Base-by-base conservation (phyloP, 2,329 filamentous ascomycete genomes). In the Leptodontidium sp. region DNA sequence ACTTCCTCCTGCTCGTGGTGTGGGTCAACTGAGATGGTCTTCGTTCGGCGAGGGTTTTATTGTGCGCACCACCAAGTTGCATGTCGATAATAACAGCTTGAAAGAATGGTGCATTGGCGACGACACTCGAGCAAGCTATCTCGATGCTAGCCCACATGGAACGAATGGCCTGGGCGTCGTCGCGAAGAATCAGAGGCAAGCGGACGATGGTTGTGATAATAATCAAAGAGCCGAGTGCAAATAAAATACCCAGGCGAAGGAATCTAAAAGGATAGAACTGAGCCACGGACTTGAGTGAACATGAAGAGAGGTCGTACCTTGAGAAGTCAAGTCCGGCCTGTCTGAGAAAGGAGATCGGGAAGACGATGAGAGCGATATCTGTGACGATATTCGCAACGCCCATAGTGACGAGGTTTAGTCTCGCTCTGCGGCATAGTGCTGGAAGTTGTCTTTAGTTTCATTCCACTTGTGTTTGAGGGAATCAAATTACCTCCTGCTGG, bases 91-190 rank as follows among this genome's bases (percentile, higher is more conserved):
- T 32, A 4, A 65, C 53, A 1, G 64, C 40, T 49, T 65, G 53
- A 21, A 65, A 65, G 17, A 65, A 65, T 49, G 64, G 64, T 47
- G 64, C 64, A 14, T 65, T 65, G 11, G 53, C 64, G 26, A 65
- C 53, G 26, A 65, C 26, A 17, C 40, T 57, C 14, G 53, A 53
- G 53, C 53, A 65, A 3, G 64, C 64, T 24, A 65, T 65, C 17
- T 65, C 64, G 8, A 65, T 65, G 53, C 64, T 65, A 11, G 64
- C 64, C 64, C 64, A 65, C 52, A 59, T 40, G 1, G 53, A 65
- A 1, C 64, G 64, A 17, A 38, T 58, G 35, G 53, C 43, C 12
- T 65, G 64, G 26, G 64, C 64, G n/a, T 65, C 64, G 26, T 65
- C 64, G 17, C 64, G 64, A 40, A 65, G 64, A 24, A 65, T 65